phyloP scores from a whole-genome alignment of 2,329 filamentous ascomycete genomes.

The Calonectria pteridis region DNA sequence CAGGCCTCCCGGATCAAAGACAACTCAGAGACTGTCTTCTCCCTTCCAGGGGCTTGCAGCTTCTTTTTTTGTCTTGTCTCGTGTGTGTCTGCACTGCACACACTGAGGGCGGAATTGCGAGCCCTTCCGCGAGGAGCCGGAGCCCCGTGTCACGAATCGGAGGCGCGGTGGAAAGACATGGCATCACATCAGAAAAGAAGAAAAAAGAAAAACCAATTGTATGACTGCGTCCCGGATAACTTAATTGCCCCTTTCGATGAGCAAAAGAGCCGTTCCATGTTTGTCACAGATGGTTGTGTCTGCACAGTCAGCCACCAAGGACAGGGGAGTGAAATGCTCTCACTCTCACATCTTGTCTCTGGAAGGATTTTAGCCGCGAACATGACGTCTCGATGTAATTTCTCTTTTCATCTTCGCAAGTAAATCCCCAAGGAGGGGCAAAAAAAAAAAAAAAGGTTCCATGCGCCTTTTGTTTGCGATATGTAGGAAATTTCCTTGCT shows the following conservation, averaged over 20 bases:
- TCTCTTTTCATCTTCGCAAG: background rate
- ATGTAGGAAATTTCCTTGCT: background rate
- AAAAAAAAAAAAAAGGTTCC: background rate
- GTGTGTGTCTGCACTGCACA: background rate
- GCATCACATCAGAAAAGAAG: background rate
- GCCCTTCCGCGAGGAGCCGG: background rate
- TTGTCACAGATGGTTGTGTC: slow-evolving; percentile 1
- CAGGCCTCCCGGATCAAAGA: background rate
- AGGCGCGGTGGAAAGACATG: background rate
- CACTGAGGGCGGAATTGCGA: background rate
- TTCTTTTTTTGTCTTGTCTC: background rate
- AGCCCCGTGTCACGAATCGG: background rate
- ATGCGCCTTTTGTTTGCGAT: background rate
- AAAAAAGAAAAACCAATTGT: background rate
- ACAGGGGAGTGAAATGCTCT: too few species aligned
- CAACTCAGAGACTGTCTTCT: background rate
- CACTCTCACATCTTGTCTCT: background rate
- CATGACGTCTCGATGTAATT: slow-evolving; percentile 9
- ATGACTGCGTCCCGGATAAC: background rate
- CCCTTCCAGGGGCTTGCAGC: background rate
- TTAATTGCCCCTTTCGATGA: background rate
- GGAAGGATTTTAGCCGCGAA: slow-evolving; percentile 10
- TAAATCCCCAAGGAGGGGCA: background rate
- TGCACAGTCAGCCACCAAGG: background rate
- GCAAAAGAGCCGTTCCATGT: slow-evolving; percentile 3